Evolutionary conservation across 177 flowering plant genomes (phyloP), one percentile per base, ranked within the genome.

Genomic region (Telopea speciosissima): DNA sequence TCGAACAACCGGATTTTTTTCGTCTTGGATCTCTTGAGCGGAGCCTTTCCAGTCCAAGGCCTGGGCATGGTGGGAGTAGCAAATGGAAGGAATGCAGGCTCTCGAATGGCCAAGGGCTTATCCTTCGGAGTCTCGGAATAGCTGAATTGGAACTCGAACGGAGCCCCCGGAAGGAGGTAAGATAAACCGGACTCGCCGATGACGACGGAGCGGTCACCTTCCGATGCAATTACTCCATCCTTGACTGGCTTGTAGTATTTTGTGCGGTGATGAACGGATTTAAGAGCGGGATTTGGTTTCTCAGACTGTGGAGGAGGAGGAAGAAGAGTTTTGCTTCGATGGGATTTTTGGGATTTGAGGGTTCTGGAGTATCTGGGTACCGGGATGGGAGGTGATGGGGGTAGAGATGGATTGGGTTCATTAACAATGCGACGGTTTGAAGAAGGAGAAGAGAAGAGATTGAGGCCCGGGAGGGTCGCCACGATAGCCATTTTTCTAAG

Each of bases 1-100:
- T 87, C 88, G 23, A 87, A 84, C 58, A 91, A 78, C n/a, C 85
- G 93, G 49, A 86, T 84, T 36, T 36, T 36, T 67, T 88, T 93
- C 72, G 79, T 78, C 71, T 78, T 80, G 59, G 76, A 61, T 68
- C 81, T 75, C 80, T 88, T 88, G 86, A 94, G 67, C 12, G 99
- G 97, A 0, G 97, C 91, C 74, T 93, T 93, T 25, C 99, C 99
- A 0, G 99, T 95, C 99, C 99, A 95, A 3, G 97, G 99, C 75
- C 97, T 70, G 31, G 89, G 84, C 97, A 92, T 91, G 22, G 93
- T 74, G 2, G 94, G 97, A 24, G 97, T 91, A 0, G 90, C 97
- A 67, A 95, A 95, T 2, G 99, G 98, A 72, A 95, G 66, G 66
- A 86, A 91, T 2, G 97, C 93, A 14, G 99, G 99, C 74, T 92